These are phyloP conservation scores for Hibiscus trionum DNA, from an alignment of 345 rosid genomes.

Conservation along the genomic window DNA sequence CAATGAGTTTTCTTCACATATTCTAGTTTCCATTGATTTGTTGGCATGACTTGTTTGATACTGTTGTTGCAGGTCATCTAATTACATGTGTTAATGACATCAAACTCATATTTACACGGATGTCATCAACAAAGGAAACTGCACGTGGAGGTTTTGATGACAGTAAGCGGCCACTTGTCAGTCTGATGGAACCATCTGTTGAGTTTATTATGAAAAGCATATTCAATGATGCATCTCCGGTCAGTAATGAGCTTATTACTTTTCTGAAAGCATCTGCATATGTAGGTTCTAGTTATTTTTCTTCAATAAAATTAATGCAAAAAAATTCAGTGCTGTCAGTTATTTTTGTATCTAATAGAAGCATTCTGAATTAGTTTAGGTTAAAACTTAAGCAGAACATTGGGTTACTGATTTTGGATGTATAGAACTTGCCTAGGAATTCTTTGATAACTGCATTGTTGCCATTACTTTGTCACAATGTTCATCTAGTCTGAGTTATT, in stretches of 20 bases:
- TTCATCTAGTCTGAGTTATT: neutral
- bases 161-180: constrained; percentile 44
- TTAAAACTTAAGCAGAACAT: neutral
- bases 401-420: too few relatives aligned
- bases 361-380: too few relatives aligned
- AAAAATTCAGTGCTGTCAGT: neutral
- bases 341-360: neutral
- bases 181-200: constrained; percentile 74
- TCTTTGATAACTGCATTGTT: neutral
- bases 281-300: constrained; percentile 1
- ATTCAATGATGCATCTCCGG: constrained; percentile 59
- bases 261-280: neutral
- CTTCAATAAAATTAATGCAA: constrained; percentile 1
- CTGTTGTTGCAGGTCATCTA: constrained; percentile 43
- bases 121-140: constrained; percentile 34
- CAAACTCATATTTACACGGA: constrained; percentile 37
- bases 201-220: constrained; percentile 63
- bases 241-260: constrained; percentile 26
- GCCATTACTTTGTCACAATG: neutral
- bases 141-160: constrained; percentile 29
- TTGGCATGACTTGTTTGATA: neutral
- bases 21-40: neutral
- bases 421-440: constrained; percentile 1
- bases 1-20: neutral
- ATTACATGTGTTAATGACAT: constrained; percentile 60